Evolutionary conservation across 2,329 filamentous ascomycete genomes (phyloP).

Genomic region (Lecanicillium sp.): DNA sequence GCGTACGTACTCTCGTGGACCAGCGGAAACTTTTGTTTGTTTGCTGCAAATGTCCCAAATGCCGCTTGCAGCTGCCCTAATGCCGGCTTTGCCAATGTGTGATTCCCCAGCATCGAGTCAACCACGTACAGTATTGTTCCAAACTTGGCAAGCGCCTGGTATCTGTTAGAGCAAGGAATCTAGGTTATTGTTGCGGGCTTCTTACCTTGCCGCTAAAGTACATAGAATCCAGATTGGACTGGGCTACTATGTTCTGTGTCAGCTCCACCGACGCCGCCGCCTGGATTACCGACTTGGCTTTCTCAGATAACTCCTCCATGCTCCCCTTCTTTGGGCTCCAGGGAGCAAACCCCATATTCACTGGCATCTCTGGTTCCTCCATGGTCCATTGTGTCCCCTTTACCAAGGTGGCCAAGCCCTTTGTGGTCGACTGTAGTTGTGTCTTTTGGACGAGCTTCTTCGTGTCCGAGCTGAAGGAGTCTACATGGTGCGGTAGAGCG

Average conservation of each 20-base stretch:
- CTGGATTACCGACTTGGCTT: constrained; percentile 52
- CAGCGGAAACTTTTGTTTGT: constrained; percentile 60
- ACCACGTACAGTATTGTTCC: constrained; percentile 60
- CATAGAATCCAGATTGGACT: constrained; percentile 76
- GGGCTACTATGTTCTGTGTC: constrained; percentile 63
- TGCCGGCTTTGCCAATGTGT: constrained; percentile 46
- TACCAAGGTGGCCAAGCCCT: constrained; percentile 70
- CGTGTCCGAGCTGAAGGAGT: constrained; percentile 59
- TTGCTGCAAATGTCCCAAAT: constrained; percentile 59
- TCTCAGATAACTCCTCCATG: constrained; percentile 37
- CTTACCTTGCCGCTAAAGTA: constrained; percentile 82
- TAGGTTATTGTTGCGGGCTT: not conserved
- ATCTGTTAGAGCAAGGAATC: constrained; percentile 1
- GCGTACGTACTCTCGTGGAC: constrained; percentile 49
- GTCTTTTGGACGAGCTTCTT: constrained; percentile 45
- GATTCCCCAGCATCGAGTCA: constrained; percentile 54
- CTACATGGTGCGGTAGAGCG: constrained; percentile 76
- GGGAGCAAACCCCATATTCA: constrained; percentile 68
- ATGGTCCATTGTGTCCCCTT: constrained; percentile 70
- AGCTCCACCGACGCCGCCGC: constrained; percentile 64
- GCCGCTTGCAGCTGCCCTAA: constrained; percentile 56
- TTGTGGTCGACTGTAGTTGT: constrained; percentile 72
- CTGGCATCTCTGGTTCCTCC: constrained; percentile 64
- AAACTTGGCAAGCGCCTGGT: constrained; percentile 65
- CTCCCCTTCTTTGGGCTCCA: constrained; percentile 55